These are phyloP conservation scores for Tolypocladium tundrense DNA, from an alignment of 2,329 filamentous ascomycete species.

Conservation along the genomic window DNA sequence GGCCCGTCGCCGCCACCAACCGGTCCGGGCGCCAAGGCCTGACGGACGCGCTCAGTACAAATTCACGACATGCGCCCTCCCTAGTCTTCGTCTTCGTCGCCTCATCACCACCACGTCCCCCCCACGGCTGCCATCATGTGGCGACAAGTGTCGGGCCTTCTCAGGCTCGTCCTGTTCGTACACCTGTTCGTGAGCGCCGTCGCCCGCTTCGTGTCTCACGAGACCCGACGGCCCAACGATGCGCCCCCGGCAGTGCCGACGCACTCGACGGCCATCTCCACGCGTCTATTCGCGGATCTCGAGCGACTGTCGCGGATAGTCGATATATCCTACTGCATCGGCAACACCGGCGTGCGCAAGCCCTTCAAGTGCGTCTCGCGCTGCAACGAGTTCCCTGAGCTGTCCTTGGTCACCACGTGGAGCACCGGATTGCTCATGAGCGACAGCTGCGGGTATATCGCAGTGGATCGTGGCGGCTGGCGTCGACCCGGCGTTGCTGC, in stretches of 20 bases:
- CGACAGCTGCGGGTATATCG: constrained; percentile 91
- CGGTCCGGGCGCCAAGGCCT: background rate
- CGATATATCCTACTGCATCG: constrained; percentile 91
- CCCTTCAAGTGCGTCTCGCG: constrained; percentile 81
- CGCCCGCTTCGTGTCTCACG: background rate
- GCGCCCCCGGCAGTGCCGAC: background rate
- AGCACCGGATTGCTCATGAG: constrained; percentile 79
- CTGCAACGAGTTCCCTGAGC: constrained; percentile 70
- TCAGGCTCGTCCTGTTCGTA: background rate
- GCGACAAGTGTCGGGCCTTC: background rate
- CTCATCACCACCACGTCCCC: background rate
- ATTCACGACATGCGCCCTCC: background rate
- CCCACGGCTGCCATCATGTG: background rate
- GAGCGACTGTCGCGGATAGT: constrained; percentile 86
- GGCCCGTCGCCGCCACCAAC: background rate
- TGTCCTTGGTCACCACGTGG: constrained; percentile 77
- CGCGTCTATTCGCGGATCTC: constrained; percentile 63
- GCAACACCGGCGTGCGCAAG: constrained; percentile 66
- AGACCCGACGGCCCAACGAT: background rate
- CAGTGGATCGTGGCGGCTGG: constrained; percentile 54
- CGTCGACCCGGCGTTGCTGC: constrained; percentile 10
- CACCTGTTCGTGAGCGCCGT: background rate
- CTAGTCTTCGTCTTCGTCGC: background rate
- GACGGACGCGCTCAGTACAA: background rate
- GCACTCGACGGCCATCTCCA: constrained; percentile 36